Evolutionary conservation across 1,284 basidiomycete genomes (phyloP).

Genomic region (Cutaneotrichosporon sp.): DNA sequence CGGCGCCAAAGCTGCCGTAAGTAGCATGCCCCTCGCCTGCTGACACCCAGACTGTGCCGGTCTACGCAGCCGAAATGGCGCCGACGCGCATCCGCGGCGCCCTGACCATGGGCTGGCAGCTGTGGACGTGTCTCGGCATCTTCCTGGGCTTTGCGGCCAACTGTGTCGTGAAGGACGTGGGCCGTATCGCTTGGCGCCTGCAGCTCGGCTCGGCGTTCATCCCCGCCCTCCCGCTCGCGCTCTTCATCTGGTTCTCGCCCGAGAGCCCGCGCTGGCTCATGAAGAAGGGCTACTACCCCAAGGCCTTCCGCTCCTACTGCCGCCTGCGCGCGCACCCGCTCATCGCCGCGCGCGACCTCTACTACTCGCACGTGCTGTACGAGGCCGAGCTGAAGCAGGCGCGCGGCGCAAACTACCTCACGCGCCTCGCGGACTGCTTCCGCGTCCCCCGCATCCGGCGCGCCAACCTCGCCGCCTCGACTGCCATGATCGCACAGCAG

Average conservation of each 20-base stretch:
- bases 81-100: conserved; percentile 57
- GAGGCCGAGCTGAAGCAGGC: conserved; percentile 64
- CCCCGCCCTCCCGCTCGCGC: conserved; percentile 43
- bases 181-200: conserved; percentile 53
- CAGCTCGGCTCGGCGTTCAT: conserved; percentile 55
- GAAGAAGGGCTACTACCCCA: conserved; percentile 56
- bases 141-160: conserved; percentile 37
- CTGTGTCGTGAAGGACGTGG: conserved; percentile 24
- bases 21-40: too few relatives aligned
- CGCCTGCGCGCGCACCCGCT: conserved; percentile 65
- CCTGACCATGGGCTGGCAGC: conserved; percentile 55
- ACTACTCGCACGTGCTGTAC: conserved; percentile 65
- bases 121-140: conserved; percentile 28
- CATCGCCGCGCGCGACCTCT: conserved; percentile 70
- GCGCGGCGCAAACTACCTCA: conserved; percentile 46
- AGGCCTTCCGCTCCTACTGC: conserved; percentile 65
- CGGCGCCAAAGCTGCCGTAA: conserved; percentile 52
- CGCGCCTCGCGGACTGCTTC: conserved; percentile 65
- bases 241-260: conserved; percentile 18
- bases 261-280: conserved; percentile 40
- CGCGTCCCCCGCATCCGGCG: conserved; percentile 70
- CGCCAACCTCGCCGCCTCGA: conserved; percentile 66
- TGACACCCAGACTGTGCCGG: conserved; percentile 58
- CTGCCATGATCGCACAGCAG: conserved; percentile 67
- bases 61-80: conserved; percentile 49